A percentile compares a stretch with the other conserved stretches of the same genome.
Conservation (phyloP, 192 early-diverging fungal genomes). For the Phlyctochytrium planicorne region DNA sequence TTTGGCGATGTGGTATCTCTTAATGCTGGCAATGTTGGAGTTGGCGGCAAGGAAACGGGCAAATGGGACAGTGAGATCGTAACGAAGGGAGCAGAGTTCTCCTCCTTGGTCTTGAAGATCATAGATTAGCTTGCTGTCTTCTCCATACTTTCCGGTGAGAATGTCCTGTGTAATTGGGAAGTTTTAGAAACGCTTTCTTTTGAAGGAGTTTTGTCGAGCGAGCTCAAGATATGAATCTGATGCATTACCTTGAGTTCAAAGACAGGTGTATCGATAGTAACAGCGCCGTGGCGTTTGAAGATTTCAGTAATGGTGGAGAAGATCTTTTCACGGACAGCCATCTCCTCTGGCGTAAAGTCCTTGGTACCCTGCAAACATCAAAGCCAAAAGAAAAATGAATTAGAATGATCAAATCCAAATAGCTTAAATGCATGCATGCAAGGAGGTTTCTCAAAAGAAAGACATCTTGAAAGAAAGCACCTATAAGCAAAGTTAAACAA, state of each 20-base stretch:
- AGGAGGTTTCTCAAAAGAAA: background rate
- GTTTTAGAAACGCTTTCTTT: background rate
- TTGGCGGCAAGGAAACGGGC: constrained; percentile 95
- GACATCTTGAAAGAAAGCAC: no score
- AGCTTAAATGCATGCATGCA: no score
- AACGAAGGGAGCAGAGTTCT: constrained; percentile 91
- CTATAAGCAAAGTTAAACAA: no score
- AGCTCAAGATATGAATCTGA: background rate
- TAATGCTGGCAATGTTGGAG: constrained; percentile 77
- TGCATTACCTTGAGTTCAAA: constrained; percentile 77
- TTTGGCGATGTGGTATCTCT: constrained; percentile 97
- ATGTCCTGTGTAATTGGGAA: constrained; percentile 65
- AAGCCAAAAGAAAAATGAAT: background rate
- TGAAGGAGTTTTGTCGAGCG: background rate
- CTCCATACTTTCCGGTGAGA: constrained; percentile 94
- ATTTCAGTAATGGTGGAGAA: constrained; percentile 82
- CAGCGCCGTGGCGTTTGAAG: constrained; percentile 96
- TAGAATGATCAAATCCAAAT: background rate
- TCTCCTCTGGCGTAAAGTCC: constrained; percentile 93
- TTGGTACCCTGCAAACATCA: constrained; percentile 71
- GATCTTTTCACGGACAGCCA: constrained; percentile 93
- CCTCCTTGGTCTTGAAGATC: constrained; percentile 97
- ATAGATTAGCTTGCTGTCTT: constrained; percentile 98
- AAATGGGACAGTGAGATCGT: constrained; percentile 97
- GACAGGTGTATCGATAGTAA: constrained; percentile 98